Evolutionary conservation across 2,329 filamentous ascomycete species (phyloP).

Genomic region (Fusarium lyarnte): DNA sequence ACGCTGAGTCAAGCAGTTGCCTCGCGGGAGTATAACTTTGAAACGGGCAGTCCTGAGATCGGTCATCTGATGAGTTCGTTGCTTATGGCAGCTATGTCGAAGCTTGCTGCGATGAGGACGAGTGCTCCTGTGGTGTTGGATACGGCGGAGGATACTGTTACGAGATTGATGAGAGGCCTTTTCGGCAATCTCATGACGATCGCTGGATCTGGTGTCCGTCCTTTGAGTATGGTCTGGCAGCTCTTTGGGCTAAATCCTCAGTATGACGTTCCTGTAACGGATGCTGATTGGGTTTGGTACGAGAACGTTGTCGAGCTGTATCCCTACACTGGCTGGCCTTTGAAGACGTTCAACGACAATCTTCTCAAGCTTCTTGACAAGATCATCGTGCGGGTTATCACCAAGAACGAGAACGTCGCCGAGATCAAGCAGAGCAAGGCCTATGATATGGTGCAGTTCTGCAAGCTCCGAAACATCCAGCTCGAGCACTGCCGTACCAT

Average conservation of each 20-base stretch:
- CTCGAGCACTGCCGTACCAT: slow-evolving; percentile 14
- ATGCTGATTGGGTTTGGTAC: slow-evolving; percentile 10
- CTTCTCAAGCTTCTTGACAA: slow-evolving; percentile 12
- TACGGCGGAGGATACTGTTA: slow-evolving; percentile 4
- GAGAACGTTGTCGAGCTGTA: slow-evolving; percentile 18
- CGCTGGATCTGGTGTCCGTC: neutral
- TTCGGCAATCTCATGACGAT: slow-evolving; percentile 20
- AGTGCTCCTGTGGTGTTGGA: slow-evolving; percentile 2
- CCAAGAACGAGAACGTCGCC: neutral
- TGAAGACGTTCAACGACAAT: slow-evolving; percentile 6
- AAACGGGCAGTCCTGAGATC: neutral
- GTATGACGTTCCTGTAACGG: neutral
- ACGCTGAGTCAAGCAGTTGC: neutral
- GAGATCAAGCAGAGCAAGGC: neutral
- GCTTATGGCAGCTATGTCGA: slow-evolving; percentile 18
- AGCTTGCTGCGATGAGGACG: slow-evolving; percentile 2
- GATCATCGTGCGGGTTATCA: neutral
- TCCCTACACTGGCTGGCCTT: slow-evolving; percentile 13
- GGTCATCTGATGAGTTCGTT: slow-evolving; percentile 14
- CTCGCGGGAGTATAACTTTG: neutral
- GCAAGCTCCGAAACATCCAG: slow-evolving; percentile 16
- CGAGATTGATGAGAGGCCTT: slow-evolving; percentile 3
- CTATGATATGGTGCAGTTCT: neutral
- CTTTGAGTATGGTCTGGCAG: slow-evolving; percentile 26
- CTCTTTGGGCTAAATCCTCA: neutral